Evolutionary conservation across 345 rosid genomes (phyloP), one percentile per base, ranked within the genome.

Genomic region (Hibiscus mutabilis): DNA sequence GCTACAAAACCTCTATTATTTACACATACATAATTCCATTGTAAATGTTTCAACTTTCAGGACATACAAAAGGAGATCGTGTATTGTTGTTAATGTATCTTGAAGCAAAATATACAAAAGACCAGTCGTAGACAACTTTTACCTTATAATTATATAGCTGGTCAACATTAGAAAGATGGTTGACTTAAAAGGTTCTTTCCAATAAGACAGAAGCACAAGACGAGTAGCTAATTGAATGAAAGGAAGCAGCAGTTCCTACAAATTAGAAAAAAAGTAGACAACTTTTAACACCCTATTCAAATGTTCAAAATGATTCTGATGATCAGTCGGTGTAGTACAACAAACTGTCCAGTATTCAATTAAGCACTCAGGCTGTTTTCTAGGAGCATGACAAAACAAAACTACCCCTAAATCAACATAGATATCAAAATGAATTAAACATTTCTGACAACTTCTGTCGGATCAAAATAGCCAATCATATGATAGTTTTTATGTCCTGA

Each of bases 201-300:
- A 94, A 31, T 88, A 84, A 67, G 88, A 86, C 82, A 87, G 74
- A 70, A 29, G 75, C 66, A 86, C 80, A 76, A 89, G 77, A 75
- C 68, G 78, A 69, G 56, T 68, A 47, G 72, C 85, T 65, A 87
- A 67, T 80, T 70, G 79, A 76, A 84, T 85, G 75, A 82, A 78
- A 76, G 93, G 98, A 61, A 83, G 84, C 68, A 94, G 75, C 60
- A 94, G 78, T 76, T 88, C 98, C 98, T 94, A 81, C 78, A 84
- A 51, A 66, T 66, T 47, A 44, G 19, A 22, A 46, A 25, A 60
- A 16, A 67, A 18, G 10, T 2, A 27, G 49, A 35, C 35, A 49
- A 22, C 40, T 66, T 66, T 66, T 16, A 10, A 27, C 24, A 60
- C 35, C 33, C 25, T 49, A 35, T 12, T 25, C 55, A 60, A 67